Percentiles rank a stretch among this genome's conserved stretches.
phyloP scores from a whole-genome alignment of 768 basidiomycete genomes.

The Cyclocybe aegerita region DNA sequence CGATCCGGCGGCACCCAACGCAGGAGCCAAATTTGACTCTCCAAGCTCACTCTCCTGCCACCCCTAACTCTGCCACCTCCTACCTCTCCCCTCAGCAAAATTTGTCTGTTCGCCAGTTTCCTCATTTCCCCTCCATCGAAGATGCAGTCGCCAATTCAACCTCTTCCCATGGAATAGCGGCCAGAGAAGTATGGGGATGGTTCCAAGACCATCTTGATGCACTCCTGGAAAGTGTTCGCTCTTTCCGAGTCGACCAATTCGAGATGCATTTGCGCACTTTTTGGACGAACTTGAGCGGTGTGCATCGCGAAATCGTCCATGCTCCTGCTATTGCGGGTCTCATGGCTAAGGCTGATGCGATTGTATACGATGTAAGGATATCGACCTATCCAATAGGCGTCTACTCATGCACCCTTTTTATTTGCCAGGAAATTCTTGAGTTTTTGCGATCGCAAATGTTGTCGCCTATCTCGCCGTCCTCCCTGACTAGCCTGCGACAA shows the following conservation, averaged over 20 bases:
- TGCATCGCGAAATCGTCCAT: conserved; percentile 86
- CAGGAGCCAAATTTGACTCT: conserved; percentile 56
- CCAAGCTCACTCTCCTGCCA: conserved; percentile 56
- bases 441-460: conserved; percentile 83
- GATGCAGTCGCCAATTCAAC: conserved; percentile 77
- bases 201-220: conserved; percentile 90
- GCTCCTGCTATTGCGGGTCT: conserved; percentile 85
- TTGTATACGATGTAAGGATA: conserved; percentile 83
- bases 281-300: conserved; percentile 73
- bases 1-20: conserved; percentile 74
- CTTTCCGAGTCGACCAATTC: conserved; percentile 86
- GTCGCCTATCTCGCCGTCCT: conserved; percentile 65
- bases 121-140: conserved; percentile 83
- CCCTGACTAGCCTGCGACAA: conserved; percentile 72
- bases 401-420: conserved; percentile 15
- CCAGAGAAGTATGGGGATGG: conserved; percentile 88
- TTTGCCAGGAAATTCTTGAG: conserved; percentile 78
- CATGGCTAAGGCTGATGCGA: conserved; percentile 88
- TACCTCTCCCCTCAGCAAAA: conserved; percentile 52
- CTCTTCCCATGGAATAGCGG: conserved; percentile 76
- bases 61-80: conserved; percentile 37
- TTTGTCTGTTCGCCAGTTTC: conserved; percentile 71
- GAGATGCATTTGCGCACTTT: conserved; percentile 85
- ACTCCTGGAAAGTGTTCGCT: conserved; percentile 72
- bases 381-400: conserved; percentile 4